Evolutionary conservation across 2,329 filamentous ascomycete species (phyloP).

Genomic region (Aureobasidium sp.): DNA sequence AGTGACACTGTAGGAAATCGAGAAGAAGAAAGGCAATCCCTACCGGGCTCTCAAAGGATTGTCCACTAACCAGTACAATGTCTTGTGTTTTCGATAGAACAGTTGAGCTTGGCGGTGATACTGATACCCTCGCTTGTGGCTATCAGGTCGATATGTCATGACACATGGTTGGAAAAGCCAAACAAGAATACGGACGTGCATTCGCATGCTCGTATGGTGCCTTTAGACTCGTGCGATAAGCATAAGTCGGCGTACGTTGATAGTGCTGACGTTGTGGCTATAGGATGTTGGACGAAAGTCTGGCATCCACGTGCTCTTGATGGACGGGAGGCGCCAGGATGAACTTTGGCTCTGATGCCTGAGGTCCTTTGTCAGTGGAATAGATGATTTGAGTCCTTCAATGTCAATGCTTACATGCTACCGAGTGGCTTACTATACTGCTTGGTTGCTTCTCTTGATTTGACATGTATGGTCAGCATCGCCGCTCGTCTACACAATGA

Average conservation of each 20-base stretch:
- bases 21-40: neutral
- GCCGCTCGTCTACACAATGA: neutral
- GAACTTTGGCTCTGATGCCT: too few species aligned
- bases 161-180: conserved; percentile 2
- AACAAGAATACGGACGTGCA: neutral
- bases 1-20: neutral
- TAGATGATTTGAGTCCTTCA: neutral
- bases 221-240: conserved; percentile 8
- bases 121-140: neutral
- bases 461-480: neutral
- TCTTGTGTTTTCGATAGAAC: conserved; percentile 16
- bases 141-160: conserved; percentile 5
- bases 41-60: neutral
- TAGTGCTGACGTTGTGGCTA: conserved; percentile 1
- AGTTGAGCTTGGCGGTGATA: neutral
- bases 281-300: conserved; percentile 8
- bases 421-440: neutral
- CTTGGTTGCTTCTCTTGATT: neutral
- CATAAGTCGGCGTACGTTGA: conserved; percentile 11
- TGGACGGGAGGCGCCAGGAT: neutral
- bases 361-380: neutral
- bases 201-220: neutral
- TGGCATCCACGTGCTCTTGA: neutral
- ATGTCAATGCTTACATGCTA: conserved; percentile 6
- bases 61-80: conserved; percentile 11